Evolutionary conservation across 2,329 filamentous ascomycete species (phyloP).

Genomic region (Claviceps monticola): DNA sequence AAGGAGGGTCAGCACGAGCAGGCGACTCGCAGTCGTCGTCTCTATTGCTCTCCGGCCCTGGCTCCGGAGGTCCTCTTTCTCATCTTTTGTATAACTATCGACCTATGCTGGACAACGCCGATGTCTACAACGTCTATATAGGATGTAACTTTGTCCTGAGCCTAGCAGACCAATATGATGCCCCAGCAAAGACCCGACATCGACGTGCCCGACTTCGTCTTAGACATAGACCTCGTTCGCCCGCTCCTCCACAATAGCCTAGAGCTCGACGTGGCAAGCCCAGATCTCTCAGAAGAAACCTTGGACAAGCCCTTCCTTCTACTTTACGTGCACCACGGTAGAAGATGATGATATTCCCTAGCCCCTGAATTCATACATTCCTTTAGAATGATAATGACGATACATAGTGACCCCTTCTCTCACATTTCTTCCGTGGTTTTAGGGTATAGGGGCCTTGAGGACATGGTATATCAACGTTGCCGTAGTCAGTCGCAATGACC

Average conservation of each 20-base stretch:
- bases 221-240: constrained; percentile 74
- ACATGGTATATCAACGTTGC: too few species aligned
- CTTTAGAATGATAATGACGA: too few species aligned
- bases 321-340: constrained; percentile 37
- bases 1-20: neutral
- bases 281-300: constrained; percentile 16
- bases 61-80: constrained; percentile 51
- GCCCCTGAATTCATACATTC: constrained; percentile 12
- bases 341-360: constrained; percentile 38
- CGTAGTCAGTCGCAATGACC: too few species aligned
- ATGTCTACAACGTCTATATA: constrained; percentile 84
- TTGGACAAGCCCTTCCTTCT: constrained; percentile 31
- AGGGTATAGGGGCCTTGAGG: too few species aligned
- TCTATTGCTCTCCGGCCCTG: constrained; percentile 21
- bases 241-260: constrained; percentile 77
- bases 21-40: constrained; percentile 7
- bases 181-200: constrained; percentile 64
- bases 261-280: constrained; percentile 53
- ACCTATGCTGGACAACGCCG: constrained; percentile 66
- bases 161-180: constrained; percentile 90
- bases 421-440: too few species aligned
- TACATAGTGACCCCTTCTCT: too few species aligned
- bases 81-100: constrained; percentile 91
- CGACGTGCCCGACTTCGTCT: constrained; percentile 57
- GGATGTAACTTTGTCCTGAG: constrained; percentile 84